These are phyloP conservation scores for Wickerhamomyces subpelliculosus DNA, from an alignment of 805 yeast genomes.

Conservation along the genomic window DNA sequence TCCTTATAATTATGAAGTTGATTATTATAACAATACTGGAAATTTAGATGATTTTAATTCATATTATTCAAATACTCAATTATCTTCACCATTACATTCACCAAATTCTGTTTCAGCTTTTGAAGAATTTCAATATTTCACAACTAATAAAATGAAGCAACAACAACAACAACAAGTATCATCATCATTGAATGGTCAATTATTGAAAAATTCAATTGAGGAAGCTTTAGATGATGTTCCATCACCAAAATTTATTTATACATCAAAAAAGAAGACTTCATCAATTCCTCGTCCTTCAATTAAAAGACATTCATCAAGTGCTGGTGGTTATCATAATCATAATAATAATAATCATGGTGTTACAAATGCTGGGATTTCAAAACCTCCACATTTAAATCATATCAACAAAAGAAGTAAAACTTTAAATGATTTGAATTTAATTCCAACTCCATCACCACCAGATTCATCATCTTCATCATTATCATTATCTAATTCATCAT, in stretches of 20 bases:
- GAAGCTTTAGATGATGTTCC: background rate
- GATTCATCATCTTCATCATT: too few relatives aligned
- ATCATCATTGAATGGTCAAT: too few relatives aligned
- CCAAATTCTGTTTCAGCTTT: background rate
- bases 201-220: too few relatives aligned
- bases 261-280: too few relatives aligned
- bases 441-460: too few relatives aligned
- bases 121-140: background rate
- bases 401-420: background rate
- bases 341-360: too few relatives aligned
- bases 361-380: background rate
- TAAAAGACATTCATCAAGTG: background rate
- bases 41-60: background rate
- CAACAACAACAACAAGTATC: background rate
- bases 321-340: too few relatives aligned
- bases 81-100: constrained; percentile 1
- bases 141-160: background rate
- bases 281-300: too few relatives aligned
- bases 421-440: background rate
- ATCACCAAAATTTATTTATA: too few relatives aligned
- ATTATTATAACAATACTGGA: background rate
- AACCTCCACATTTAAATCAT: too few relatives aligned
- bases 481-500: too few relatives aligned
- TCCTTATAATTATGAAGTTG: background rate
- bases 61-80: background rate